Base-by-base conservation (phyloP, 2,329 filamentous ascomycete genomes). In the Pseudocercospora musae region DNA sequence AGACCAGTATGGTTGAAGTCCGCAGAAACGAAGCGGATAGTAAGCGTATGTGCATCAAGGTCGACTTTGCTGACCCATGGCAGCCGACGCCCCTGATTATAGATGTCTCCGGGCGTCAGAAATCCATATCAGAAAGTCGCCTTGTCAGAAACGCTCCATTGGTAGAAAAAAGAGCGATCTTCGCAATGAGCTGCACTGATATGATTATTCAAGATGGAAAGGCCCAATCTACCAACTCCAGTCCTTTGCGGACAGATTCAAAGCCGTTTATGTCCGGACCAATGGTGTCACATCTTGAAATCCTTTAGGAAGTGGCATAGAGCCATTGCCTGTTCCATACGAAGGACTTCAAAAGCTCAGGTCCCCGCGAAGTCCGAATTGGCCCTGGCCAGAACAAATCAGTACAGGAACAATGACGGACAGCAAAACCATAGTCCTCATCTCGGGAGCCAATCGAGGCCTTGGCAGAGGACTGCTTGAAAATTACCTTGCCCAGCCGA, bases 371-470 rank as follows among this genome's bases (percentile, higher is more conserved):
- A 21, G n/a, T 2, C 4, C 9, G 15, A 15, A 5, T 2, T 13
- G 31, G 2, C 31, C 5, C 10, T 13, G 31, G 5, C 15, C 5
- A 2, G 11, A 33, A 15, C 13, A 11, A n/a, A 4, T 2, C 13
- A 4, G 4, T 8, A 48, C 1, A 48, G 13, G 7, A 20, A 48
- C 8, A 23, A 49, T 49, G 44, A 25, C 49, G n/a, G 49, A 15
- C 21, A 31, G 21, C 20, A 29, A 25, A 4, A 58, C 25, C 4
- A 49, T 18, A n/a, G 56, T 58, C 11, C 56, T 58, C 23, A 58
- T 58, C 42, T 44, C 56, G 6, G 56, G 56, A 11, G 56, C 56
- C 4, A 58, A 58, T 20, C 25, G 56, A n/a, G 56, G 56, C 4
- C 56, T 58, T 13, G 56, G 56, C 37, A 31, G 20, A 23, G 56